Base-by-base conservation (phyloP, 495 filamentous ascomycete genomes). In the Penicillium cosmopolitanum region DNA sequence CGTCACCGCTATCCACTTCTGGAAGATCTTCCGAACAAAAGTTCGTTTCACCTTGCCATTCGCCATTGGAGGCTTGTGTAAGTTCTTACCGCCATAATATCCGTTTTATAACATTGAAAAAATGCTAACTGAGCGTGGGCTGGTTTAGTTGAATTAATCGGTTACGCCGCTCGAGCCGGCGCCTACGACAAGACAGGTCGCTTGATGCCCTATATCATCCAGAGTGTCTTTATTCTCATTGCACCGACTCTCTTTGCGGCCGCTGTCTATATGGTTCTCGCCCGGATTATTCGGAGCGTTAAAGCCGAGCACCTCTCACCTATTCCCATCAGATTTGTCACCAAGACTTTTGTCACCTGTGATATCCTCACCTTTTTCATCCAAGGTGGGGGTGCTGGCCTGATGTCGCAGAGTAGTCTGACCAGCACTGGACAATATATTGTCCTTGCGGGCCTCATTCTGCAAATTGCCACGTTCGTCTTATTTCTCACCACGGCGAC, bases 231-330 rank as follows among this genome's bases (percentile, higher is more conserved):
- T 53, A 51, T 75, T 28, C 61, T 68, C n/a, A 55, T 75, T 34
- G 66, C 63, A 7, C 62, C 61, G 10, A 74, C 74, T 2, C 66
- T 81, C 18, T 77, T 76, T 51, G 80, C 82, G 0, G 82, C 82
- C 3, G 76, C 80, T 0, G 76, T 84, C 31, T 84, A 84, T 64
- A 84, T 84, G 80, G 67, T 76, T 12, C 75, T 83, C 7, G 80
- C 73, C 0, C 74, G 80, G 2, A 53, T 84, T 21, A 77, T 83
- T 38, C 63, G 63, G 11, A 60, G 70, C 16, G 67, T 78, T 13
- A 57, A 75, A 6, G 81, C 66, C 15, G 79, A 82, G 23, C 7
- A 50, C 11, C 35, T 35, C n/a, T 68, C 66, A 5, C 38, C 51
- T 15, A 50, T 61, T 16, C 51, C 50, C 1, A 34, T 62, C 10